These are phyloP conservation scores for Eucalyptus melliodora DNA, from an alignment of 345 rosid genomes.

Conservation along the genomic window DNA sequence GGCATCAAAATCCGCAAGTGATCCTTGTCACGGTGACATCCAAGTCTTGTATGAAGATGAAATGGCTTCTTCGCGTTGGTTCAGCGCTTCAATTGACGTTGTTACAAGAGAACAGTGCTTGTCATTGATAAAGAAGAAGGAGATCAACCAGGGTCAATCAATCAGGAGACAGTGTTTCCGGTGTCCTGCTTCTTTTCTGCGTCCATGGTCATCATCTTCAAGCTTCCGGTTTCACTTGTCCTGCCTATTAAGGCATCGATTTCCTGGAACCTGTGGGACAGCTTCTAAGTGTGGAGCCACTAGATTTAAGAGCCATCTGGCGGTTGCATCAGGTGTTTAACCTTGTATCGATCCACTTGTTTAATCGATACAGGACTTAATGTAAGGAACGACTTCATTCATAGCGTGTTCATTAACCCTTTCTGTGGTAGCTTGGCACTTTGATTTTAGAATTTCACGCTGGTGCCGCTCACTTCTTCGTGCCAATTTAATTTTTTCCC, in stretches of 20 bases:
- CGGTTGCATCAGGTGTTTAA: not conserved
- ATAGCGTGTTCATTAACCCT: not conserved
- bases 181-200: not conserved
- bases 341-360: not conserved
- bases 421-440: not conserved
- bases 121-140: not conserved
- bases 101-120: not conserved
- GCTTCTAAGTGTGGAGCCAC: not conserved
- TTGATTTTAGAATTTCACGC: not conserved
- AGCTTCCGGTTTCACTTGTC: not conserved
- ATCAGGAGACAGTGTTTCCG: not conserved
- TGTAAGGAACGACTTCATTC: not conserved
- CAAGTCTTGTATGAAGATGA: not conserved
- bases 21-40: not conserved
- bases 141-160: not conserved
- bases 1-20: conserved; percentile 54
- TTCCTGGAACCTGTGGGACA: not conserved
- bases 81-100: not conserved
- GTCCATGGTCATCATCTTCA: not conserved
- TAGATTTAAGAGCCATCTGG: not conserved
- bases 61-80: not conserved
- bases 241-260: not conserved
- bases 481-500: not conserved
- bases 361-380: not conserved
- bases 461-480: not conserved